These are phyloP conservation scores for Leccinum pachyderme DNA, from an alignment of 1,284 basidiomycete genomes.

Conservation along the genomic window DNA sequence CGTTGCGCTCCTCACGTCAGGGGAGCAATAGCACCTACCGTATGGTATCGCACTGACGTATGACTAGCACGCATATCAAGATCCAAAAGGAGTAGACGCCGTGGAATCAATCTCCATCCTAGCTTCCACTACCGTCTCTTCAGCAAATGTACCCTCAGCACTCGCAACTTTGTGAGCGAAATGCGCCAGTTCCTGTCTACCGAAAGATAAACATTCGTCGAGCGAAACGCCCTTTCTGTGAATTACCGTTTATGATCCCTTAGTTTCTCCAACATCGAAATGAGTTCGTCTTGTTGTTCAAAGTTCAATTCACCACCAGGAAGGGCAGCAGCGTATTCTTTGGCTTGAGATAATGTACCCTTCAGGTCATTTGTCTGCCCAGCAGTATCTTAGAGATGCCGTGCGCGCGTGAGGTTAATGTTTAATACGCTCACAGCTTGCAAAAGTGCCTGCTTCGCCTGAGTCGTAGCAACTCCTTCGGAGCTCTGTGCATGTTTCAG, in stretches of 20 bases:
- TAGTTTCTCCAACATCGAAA: slow-evolving; percentile 58
- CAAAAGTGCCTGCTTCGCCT: slow-evolving; percentile 60
- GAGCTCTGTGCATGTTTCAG: slow-evolving; percentile 54
- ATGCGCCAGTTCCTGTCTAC: slow-evolving; percentile 40
- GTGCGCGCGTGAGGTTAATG: not conserved
- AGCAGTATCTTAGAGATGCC: not conserved
- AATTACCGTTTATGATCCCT: slow-evolving; percentile 57
- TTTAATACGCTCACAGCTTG: slow-evolving; percentile 45
- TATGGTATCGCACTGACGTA: no score
- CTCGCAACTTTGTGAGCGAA: slow-evolving; percentile 37
- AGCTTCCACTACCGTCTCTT: slow-evolving; percentile 11
- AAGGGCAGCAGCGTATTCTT: slow-evolving; percentile 50
- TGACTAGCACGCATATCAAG: slow-evolving; percentile 4
- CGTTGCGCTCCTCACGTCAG: no score
- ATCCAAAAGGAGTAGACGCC: slow-evolving; percentile 46
- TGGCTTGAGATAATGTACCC: slow-evolving; percentile 51
- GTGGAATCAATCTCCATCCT: slow-evolving; percentile 55
- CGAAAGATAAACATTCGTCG: not conserved
- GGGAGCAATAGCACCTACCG: no score
- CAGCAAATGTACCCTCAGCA: slow-evolving; percentile 14
- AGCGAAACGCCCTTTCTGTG: not conserved
- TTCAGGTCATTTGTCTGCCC: slow-evolving; percentile 66
- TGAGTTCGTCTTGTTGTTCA: slow-evolving; percentile 63
- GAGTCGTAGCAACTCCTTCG: slow-evolving; percentile 49
- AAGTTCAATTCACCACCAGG: slow-evolving; percentile 66